A percentile compares a stretch with the other conserved stretches of the same genome.
Conservation (phyloP, 2,329 filamentous ascomycete genomes). For the Fonsecaea monophora region DNA sequence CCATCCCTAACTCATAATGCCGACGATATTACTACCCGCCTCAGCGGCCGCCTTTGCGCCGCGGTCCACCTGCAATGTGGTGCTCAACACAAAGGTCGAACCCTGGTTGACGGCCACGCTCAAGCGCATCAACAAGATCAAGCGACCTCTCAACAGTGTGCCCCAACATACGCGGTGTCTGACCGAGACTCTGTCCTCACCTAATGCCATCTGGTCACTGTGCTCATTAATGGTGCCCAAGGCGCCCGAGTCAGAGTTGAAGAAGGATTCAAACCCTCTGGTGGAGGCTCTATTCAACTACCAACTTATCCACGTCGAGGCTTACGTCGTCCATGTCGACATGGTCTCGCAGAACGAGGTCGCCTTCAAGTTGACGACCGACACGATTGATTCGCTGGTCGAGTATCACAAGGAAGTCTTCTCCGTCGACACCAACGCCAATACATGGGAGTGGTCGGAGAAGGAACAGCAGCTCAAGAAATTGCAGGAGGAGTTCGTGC, state of each 20-base stretch:
- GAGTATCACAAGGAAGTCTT: constrained; percentile 97
- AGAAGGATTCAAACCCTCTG: constrained; percentile 79
- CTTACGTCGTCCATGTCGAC: constrained; percentile 98
- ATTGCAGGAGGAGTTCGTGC: constrained; percentile 93
- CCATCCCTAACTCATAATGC: constrained; percentile 66
- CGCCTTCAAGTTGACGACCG: constrained; percentile 93
- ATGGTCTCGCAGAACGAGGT: constrained; percentile 98
- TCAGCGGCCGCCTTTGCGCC: constrained; percentile 97
- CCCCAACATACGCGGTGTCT: constrained; percentile 94
- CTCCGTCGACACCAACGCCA: constrained; percentile 86
- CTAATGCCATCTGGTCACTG: constrained; percentile 92
- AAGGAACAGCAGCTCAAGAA: constrained; percentile 97
- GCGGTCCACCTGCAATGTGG: constrained; percentile 90
- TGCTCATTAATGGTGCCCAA: constrained; percentile 93
- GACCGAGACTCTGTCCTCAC: constrained; percentile 88
- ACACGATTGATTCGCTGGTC: constrained; percentile 90
- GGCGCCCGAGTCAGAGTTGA: constrained; percentile 82
- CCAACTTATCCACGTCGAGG: constrained; percentile 90
- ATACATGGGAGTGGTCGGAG: constrained; percentile 92
- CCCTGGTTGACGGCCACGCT: constrained; percentile 92
- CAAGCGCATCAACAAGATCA: constrained; percentile 95
- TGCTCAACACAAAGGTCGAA: constrained; percentile 89
- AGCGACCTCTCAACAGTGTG: constrained; percentile 95
- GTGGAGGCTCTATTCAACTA: constrained; percentile 91
- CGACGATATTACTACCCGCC: constrained; percentile 88